Conservation (phyloP, 192 early-diverging fungal species). For the Coemansia sp. region DNA sequence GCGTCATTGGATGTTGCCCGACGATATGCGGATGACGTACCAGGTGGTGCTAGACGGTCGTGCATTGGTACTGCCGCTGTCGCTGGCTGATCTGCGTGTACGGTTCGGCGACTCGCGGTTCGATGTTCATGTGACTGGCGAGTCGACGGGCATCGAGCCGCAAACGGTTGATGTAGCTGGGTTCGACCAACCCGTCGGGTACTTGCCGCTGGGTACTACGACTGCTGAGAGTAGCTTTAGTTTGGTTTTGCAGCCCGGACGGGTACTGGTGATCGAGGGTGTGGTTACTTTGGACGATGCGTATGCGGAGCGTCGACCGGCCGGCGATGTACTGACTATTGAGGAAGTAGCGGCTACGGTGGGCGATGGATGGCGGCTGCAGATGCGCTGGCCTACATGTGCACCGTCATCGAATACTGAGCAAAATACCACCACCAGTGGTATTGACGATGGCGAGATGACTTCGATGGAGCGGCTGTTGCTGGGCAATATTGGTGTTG, state of each 20-base stretch:
- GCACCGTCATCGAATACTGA: background rate
- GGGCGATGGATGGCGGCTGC: constrained; percentile 2
- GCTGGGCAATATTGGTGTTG: constrained; percentile 23
- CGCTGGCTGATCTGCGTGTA: constrained; percentile 18
- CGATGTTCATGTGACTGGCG: background rate
- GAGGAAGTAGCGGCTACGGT: background rate
- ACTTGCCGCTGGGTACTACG: constrained; percentile 1
- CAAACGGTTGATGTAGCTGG: background rate
- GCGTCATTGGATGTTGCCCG: constrained; percentile 23
- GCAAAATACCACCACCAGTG: background rate
- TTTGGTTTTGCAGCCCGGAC: constrained; percentile 12
- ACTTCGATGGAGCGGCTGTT: constrained; percentile 26
- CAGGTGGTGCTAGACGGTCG: constrained; percentile 34
- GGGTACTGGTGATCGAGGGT: constrained; percentile 23
- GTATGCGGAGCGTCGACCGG: background rate
- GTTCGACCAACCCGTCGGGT: background rate
- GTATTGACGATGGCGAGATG: background rate
- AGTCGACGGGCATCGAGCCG: background rate
- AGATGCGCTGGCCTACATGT: constrained; percentile 33
- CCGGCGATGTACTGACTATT: constrained; percentile 8
- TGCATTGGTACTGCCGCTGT: constrained; percentile 8
- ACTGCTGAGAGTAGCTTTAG: background rate
- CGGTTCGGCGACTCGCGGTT: constrained; percentile 24
- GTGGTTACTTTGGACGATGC: constrained; percentile 4
- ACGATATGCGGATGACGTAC: constrained; percentile 16